Evolutionary conservation across 352 stramenopile species (phyloP), one percentile per base, ranked within the genome.

Genomic region (Phytopythium helicoides): DNA sequence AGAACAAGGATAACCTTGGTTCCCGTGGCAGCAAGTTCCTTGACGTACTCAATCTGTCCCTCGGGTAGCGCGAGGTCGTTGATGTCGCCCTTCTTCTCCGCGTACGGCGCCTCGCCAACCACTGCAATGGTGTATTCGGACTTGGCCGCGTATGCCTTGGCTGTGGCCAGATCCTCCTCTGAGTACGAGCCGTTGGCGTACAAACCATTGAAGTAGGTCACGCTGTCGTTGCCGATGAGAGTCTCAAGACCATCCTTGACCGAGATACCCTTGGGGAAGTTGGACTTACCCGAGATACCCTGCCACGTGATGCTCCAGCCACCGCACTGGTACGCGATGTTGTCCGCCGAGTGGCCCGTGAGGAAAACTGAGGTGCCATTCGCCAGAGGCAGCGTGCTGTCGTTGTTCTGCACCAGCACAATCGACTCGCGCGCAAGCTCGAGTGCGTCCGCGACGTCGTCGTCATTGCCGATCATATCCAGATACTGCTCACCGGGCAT

Each of bases 61-160:
- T 33, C 34, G 1, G 85, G 73, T 16, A 94, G 66, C 0, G 66
- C 58, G 15, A 92, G 47, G 39, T 94, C 76, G 36, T 87, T 59
- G 44, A 96, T 86, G 52, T 96, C 87, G 14, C 87, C 86, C 14
- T 70, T 73, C 42, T 94, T 95, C 56, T 96, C 86, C 2, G 86
- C 71, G 58, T 94, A 96, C 14, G 74, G 54, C 22, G 49, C 54
- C 60, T 96, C 86, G 31, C 86, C 86, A 19, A 95, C 73, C n/a
- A 70, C 81, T 11, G 87, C 67, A 14, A 95, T 66, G 0, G 81
- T 84, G 66, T 87, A 84, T n/a, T 67, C 46, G 6, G 76, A 56
- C 16, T 66, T 58, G 10, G 54, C 47, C 11, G 80, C 80, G 33
- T 77, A 47, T 6, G 51, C 33, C 57, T 81, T 87, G 25, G 61